Evolutionary conservation across 2,329 filamentous ascomycete species (phyloP), one percentile per base, ranked within the genome.

Genomic region (Monosporascus sp.): DNA sequence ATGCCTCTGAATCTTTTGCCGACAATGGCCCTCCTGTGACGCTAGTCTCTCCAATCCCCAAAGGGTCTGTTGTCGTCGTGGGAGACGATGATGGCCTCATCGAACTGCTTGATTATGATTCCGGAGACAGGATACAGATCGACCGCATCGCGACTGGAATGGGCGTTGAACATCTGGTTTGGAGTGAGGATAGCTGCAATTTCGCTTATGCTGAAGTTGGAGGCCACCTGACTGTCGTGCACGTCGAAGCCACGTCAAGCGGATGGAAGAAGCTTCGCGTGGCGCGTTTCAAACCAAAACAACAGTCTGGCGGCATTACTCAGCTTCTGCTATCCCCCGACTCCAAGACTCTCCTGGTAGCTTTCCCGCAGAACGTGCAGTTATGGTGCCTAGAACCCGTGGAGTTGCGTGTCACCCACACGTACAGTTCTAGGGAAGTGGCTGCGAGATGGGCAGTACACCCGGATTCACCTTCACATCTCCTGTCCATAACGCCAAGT

Each of bases 201-300:
- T 51, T 51, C 22, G 49, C 40, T 3, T 51, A 51, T 22, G 20
- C 49, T 11, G 49, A 51, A n/a, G 49, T 51, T 26, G 24, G 22
- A 27, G 49, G 40, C n/a, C 37, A 27, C 11, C 19, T 51, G 9
- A 51, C 45, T 7, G 26, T 51, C 7, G 37, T 51, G 7, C 17
- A 16, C 4, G 37, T 51, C 19, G 49, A 51, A n/a, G 52, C 50
- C 35, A 49, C 52, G 17, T 20, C 44, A 24, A 45, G 50, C 47
- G 44, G 48, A 27, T 51, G 24, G 22, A n/a, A 53, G 7, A 27
- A 50, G 0, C 31, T 52, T 4, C 44, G 31, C 16, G 16, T 41
- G 1, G 27, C 55, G 37, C 20, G 52, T 19, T 38, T 51, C 31
- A 40, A 46, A 9, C 19, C 50, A 50, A 20, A 51, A 27, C 22